Conservation (phyloP, 306 rosid genomes). For the Cucurbita pepo region DNA sequence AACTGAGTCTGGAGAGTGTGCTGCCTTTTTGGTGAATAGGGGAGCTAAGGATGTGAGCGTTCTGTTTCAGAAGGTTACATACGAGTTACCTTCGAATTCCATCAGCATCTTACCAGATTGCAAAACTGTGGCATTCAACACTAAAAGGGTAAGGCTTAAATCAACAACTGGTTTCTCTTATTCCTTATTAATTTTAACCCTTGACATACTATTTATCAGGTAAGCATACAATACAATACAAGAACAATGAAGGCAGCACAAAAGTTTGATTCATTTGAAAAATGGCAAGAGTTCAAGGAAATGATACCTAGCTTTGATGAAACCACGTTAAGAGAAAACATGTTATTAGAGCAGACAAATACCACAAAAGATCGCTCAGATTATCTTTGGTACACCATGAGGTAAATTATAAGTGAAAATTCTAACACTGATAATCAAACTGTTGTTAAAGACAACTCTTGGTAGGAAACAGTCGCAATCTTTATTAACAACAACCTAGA, state of each 20-base stretch:
- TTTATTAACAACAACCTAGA: too few relatives aligned
- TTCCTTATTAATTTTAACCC: not conserved
- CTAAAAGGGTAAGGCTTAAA: constrained; percentile 7
- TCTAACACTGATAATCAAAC: not conserved
- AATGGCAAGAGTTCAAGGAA: constrained; percentile 24
- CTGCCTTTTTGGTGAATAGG: constrained; percentile 30
- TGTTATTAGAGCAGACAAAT: constrained; percentile 15
- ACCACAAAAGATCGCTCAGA: constrained; percentile 25
- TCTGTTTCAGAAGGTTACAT: constrained; percentile 24
- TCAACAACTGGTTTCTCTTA: too few relatives aligned
- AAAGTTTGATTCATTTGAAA: constrained; percentile 4
- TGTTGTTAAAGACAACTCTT: too few relatives aligned
- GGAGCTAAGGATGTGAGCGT: constrained; percentile 21
- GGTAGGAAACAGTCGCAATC: too few relatives aligned
- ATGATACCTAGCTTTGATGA: constrained; percentile 12
- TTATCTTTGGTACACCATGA: constrained; percentile 35
- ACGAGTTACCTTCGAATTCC: constrained; percentile 35
- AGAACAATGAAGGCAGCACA: constrained; percentile 16
- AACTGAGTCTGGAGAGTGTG: constrained; percentile 20
- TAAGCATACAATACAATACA: constrained; percentile 13
- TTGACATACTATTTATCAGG: constrained; percentile 6
- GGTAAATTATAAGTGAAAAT: constrained; percentile 5
- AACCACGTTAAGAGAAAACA: constrained; percentile 5
- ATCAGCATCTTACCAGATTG: constrained; percentile 84
- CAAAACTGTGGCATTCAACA: constrained; percentile 64